Evolutionary conservation across 2,329 filamentous ascomycete species (phyloP), one percentile per base, ranked within the genome.

Genomic region (Diaporthe nobilis): DNA sequence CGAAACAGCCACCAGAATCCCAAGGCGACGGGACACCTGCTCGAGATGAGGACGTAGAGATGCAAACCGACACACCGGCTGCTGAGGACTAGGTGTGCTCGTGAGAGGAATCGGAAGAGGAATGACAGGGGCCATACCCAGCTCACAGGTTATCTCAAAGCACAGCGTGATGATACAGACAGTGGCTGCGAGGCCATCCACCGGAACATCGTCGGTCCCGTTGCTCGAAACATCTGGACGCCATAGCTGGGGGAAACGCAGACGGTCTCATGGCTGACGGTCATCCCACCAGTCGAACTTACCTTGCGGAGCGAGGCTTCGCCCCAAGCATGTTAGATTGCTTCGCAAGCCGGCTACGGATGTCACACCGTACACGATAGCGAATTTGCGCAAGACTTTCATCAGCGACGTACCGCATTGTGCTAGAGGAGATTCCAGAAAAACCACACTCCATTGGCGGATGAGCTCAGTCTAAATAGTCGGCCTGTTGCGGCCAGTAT

Each of bases 31-130:
- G 78, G 15, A 83, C 74, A 74, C 78, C 60, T 75, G 80, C 84
- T 47, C 84, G 86, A 72, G 86, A 87, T n/a, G 86, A 88, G 73
- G 87, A 88, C 75, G 84, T 88, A 6, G 87, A 88, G 78, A 89
- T 89, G 87, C 82, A 80, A 20, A 86, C 87, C 74, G 87, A 88
- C 61, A 86, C 85, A 44, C 71, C 71, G 4, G 71, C 71, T 39
- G 71, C 47, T n/a, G 71, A 73, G 47, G 71, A 73, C 58, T 73
- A 73, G 58, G 12, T 7, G 20, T 15, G 2, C 4, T 10, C 17
- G 4, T 10, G 4, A 53, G 7, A 17, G 28, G 25, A 25, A n/a
- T n/a, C 17, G 7, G 15, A 4, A 53, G 4, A 10, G 28, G 34
- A 25, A n/a, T n/a, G 13, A 34, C 20, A 22, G 10, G 12, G 25